Evolutionary conservation across 345 rosid species (phyloP), one percentile per base, ranked within the genome.

Genomic region (Bruguiera parviflora): DNA sequence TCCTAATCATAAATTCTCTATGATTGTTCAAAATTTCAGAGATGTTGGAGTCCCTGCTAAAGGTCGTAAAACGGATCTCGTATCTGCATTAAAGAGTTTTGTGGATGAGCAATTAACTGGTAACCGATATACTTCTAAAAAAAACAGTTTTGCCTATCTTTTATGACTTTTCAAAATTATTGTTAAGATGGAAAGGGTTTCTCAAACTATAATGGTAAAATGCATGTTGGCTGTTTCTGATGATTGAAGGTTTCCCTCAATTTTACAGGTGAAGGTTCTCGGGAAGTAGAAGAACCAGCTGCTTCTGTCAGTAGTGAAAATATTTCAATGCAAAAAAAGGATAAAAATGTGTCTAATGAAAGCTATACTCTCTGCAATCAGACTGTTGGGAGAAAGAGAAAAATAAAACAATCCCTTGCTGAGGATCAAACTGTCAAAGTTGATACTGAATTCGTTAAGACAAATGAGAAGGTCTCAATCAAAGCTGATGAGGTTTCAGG

Each of bases 21-120:
- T 73, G 60, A 22, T 5, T 47, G 39, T 25, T 5, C 15, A 29
- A 72, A 31, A 37, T 77, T 66, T 31, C 76, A 91, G 98, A 92
- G 79, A 77, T 69, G 69, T 75, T 73, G 95, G 99, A 59, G 43
- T 90, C 72, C 86, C 99, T 57, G 85, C 84, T 51, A 89, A 82
- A 80, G 93, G 99, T 70, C 80, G 83, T 53, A 92, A 92, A 78
- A 60, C 39, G n/a, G 92, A 88, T 33, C 95, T 92, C 56, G 78
- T 95, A 61, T 81, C 88, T 62, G 78, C 96, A 72, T 78, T 92
- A 67, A 86, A 78, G 82, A 63, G 71, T 76, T 86, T 81, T 68
- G 39, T 83, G 75, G 82, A 78, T 69, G 74, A 75, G 58, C 79
- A 78, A 69, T 68, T 65, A 37, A 78, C 72, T 13, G 97, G 98